These are phyloP conservation scores for Salicornia ramosissima DNA, from an alignment of 148 eudicot species.

Conservation along the genomic window DNA sequence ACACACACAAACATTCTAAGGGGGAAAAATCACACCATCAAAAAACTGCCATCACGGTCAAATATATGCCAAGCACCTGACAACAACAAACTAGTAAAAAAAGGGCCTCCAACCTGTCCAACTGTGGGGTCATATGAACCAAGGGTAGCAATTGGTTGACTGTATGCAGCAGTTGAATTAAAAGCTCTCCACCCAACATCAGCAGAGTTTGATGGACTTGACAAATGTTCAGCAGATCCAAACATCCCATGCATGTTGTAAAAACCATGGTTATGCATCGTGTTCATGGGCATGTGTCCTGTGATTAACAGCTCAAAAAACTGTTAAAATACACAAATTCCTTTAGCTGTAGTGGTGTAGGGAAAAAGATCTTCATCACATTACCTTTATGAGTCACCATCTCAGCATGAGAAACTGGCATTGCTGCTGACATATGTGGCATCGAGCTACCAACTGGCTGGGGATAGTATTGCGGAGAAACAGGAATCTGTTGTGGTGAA, in stretches of 20 bases:
- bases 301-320: slow-evolving; percentile 42
- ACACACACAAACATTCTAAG: too few relatives aligned
- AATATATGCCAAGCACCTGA: neutral
- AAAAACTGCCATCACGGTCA: too few relatives aligned
- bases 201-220: slow-evolving; percentile 46
- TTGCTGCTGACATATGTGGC: slow-evolving; percentile 62
- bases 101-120: slow-evolving; percentile 58
- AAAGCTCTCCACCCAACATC: slow-evolving; percentile 55
- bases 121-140: slow-evolving; percentile 76
- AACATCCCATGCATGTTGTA: slow-evolving; percentile 59
- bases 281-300: slow-evolving; percentile 55
- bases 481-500: slow-evolving; percentile 79
- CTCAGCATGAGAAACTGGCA: slow-evolving; percentile 64
- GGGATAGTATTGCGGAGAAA: slow-evolving; percentile 68
- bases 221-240: slow-evolving; percentile 58
- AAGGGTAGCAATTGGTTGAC: slow-evolving; percentile 61
- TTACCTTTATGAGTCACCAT: slow-evolving; percentile 55
- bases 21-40: too few relatives aligned
- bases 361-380: neutral
- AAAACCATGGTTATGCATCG: slow-evolving; percentile 38
- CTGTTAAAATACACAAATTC: slow-evolving; percentile 29
- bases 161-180: slow-evolving; percentile 55
- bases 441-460: slow-evolving; percentile 66
- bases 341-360: slow-evolving; percentile 4
- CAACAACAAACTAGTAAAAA: neutral